Percentiles rank a stretch among this genome's conserved stretches.
Evolutionary conservation across 169 alveolate genomes (phyloP).

Genomic region (Fabrea salina): DNA sequence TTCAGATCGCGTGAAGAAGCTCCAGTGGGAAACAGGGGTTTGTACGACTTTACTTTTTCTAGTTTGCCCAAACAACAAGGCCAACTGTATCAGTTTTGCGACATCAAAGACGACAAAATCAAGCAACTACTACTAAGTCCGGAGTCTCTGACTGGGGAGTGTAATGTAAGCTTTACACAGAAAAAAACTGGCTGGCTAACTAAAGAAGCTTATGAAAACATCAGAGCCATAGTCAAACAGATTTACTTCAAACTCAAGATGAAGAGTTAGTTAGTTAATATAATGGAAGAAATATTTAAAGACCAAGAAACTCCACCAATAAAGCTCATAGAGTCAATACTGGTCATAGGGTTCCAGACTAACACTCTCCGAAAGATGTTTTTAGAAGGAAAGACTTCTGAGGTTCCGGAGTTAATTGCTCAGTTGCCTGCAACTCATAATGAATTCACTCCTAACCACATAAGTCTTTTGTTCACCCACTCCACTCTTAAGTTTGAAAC

Average conservation of each 20-base stretch:
- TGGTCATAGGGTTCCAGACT: neutral
- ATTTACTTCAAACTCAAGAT: conserved; percentile 2
- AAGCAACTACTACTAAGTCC: neutral
- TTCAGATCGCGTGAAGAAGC: conserved; percentile 6
- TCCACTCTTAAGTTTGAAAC: neutral
- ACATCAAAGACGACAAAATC: neutral
- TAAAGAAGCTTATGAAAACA: conserved; percentile 10
- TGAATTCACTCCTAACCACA: neutral
- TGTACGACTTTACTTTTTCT: conserved; percentile 12
- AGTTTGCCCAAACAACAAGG: conserved; percentile 12
- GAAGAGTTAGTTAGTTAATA: no score
- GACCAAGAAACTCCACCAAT: neutral
- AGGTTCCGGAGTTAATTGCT: neutral
- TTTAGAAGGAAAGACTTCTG: neutral
- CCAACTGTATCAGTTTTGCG: conserved; percentile 10
- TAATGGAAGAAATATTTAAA: conserved; percentile 4
- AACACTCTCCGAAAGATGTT: neutral
- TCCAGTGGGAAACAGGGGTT: neutral
- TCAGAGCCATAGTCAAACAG: neutral
- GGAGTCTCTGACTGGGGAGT: neutral
- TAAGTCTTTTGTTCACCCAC: conserved; percentile 11
- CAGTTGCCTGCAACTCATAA: conserved; percentile 10
- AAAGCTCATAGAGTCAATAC: neutral
- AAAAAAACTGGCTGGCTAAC: conserved; percentile 28
- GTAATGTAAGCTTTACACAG: neutral